Conservation (phyloP, 139 green algal genomes). For the Chlamydomonas sp. region DNA sequence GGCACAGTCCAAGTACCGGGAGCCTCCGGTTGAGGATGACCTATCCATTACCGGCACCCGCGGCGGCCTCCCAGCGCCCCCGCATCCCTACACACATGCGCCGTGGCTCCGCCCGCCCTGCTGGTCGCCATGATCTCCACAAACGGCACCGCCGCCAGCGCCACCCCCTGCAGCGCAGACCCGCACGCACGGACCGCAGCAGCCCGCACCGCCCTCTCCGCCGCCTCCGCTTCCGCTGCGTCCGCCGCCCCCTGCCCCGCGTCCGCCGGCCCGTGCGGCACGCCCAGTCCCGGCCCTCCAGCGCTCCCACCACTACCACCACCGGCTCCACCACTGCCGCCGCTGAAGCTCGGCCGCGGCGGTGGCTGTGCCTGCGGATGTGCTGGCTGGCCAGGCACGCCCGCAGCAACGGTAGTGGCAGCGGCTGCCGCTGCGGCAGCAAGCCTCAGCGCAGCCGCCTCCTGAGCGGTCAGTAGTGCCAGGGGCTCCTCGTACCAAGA, state of each 20-base stretch:
- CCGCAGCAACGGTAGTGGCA: no score
- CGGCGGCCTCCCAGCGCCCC: not conserved
- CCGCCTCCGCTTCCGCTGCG: not conserved
- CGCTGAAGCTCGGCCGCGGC: not conserved
- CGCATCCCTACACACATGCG: slow-evolving; percentile 28
- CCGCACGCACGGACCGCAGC: not conserved
- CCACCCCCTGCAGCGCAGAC: slow-evolving; percentile 34
- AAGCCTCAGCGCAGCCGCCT: not conserved
- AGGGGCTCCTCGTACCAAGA: slow-evolving; percentile 21
- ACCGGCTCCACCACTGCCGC: not conserved
- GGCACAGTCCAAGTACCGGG: no score
- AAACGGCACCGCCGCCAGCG: slow-evolving; percentile 60
- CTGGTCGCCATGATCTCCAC: slow-evolving; percentile 60
- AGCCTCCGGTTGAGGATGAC: not conserved
- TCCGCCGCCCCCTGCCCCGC: not conserved
- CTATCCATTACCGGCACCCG: not conserved
- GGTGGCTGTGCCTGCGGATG: no score
- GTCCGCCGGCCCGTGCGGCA: no score
- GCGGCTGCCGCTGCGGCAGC: not conserved
- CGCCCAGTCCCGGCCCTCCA: not conserved
- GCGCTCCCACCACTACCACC: no score
- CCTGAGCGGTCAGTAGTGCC: not conserved
- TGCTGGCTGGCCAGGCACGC: no score
- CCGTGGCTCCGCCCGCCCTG: slow-evolving; percentile 53
- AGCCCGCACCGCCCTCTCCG: not conserved